Conservation (phyloP, 1,284 basidiomycete genomes). For the Hypsizygus ulmarius region DNA sequence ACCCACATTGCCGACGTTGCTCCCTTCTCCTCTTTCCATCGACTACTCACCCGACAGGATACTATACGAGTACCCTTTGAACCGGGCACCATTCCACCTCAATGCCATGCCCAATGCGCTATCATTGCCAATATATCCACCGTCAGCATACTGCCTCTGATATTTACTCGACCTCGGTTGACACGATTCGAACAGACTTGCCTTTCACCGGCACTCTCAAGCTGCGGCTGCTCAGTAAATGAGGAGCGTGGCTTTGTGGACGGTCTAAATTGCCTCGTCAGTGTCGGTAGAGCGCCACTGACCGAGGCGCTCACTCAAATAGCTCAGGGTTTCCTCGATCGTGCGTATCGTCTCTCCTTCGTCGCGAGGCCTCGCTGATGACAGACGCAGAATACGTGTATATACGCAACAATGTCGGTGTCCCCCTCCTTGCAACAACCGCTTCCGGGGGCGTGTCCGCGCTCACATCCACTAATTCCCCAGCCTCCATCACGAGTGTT, state of each 20-base stretch:
- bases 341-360: conserved; percentile 8
- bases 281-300: not conserved
- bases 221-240: conserved; percentile 14
- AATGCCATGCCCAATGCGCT: conserved; percentile 16
- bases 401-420: conserved; percentile 13
- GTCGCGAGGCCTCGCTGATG: not conserved
- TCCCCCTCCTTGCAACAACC: conserved; percentile 13
- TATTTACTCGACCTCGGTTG: not conserved
- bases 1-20: conserved; percentile 6
- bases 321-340: conserved; percentile 12
- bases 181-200: conserved; percentile 8
- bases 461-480: conserved; percentile 1
- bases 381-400: conserved; percentile 12
- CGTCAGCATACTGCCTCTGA: conserved; percentile 3
- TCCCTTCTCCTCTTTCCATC: conserved; percentile 7
- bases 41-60: conserved; percentile 11
- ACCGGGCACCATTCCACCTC: conserved; percentile 13
- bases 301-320: conserved; percentile 1
- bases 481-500: not conserved
- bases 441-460: conserved; percentile 8
- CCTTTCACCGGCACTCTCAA: not conserved
- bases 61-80: conserved; percentile 15
- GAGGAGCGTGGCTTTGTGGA: conserved; percentile 11
- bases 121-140: conserved; percentile 7
- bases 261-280: conserved; percentile 19